phyloP scores from a whole-genome alignment of 2,329 filamentous ascomycete genomes.

The Epichloe sylvatica region DNA sequence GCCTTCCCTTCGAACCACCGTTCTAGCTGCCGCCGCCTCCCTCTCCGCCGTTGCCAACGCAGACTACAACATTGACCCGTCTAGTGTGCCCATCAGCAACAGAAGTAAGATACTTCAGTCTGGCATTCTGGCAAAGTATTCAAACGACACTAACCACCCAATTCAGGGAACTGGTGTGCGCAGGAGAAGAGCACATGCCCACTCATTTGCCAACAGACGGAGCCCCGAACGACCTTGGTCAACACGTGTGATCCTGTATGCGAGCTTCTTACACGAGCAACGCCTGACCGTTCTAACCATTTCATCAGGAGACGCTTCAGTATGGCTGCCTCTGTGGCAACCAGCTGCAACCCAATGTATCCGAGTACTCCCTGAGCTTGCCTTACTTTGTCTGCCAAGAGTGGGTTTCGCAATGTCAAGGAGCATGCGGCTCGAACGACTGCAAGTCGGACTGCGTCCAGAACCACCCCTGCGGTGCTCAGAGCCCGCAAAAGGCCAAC shows the following conservation, averaged over 20 bases:
- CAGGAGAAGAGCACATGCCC: constrained; percentile 52
- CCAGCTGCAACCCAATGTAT: constrained; percentile 53
- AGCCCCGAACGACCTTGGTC: constrained; percentile 34
- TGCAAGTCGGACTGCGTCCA: constrained; percentile 28
- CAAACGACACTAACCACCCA: constrained; percentile 10
- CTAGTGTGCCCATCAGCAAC: constrained; percentile 36
- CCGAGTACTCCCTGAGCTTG: constrained; percentile 64
- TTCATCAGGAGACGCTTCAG: constrained; percentile 40
- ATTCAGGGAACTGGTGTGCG: constrained; percentile 48
- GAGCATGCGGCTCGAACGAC: constrained; percentile 59
- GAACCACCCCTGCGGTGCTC: constrained; percentile 5
- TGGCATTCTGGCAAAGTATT: neutral
- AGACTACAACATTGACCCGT: constrained; percentile 49
- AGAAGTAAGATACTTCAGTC: constrained; percentile 31
- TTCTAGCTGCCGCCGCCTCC: constrained; percentile 38
- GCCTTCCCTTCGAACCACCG: constrained; percentile 38
- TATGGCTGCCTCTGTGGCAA: constrained; percentile 62
- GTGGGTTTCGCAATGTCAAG: constrained; percentile 57
- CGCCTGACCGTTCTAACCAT: neutral
- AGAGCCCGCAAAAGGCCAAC: constrained; percentile 23
- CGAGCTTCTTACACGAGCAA: neutral
- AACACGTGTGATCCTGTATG: constrained; percentile 58
- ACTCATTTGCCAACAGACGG: constrained; percentile 52
- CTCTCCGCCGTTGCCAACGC: constrained; percentile 38
- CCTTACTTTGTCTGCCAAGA: constrained; percentile 64